A percentile compares a stretch with the other conserved stretches of the same genome.
phyloP scores from a whole-genome alignment of 441 rosid species.

The Corymbia citriodora region DNA sequence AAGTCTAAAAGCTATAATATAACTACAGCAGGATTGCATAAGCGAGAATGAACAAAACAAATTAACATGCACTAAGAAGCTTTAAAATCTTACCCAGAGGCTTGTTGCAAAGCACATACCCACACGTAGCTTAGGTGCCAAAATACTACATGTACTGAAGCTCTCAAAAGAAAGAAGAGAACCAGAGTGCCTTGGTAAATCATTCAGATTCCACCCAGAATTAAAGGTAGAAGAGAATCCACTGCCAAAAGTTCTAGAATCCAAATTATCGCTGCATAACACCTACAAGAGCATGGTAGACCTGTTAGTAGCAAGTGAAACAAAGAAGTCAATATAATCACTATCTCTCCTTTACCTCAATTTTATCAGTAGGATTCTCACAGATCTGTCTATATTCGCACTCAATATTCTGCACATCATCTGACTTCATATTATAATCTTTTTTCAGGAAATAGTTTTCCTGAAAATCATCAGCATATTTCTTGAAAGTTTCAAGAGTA shows the following conservation, averaged over 20 bases:
- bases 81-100: slow-evolving; percentile 49
- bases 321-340: not conserved
- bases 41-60: not conserved
- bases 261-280: slow-evolving; percentile 40
- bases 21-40: not conserved
- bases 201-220: slow-evolving; percentile 78
- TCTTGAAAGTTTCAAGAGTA: slow-evolving; percentile 48
- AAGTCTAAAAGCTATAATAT: not conserved
- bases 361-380: slow-evolving; percentile 45
- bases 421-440: slow-evolving; percentile 14
- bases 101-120: slow-evolving; percentile 73
- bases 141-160: slow-evolving; percentile 19
- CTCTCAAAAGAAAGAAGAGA: slow-evolving; percentile 65
- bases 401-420: slow-evolving; percentile 38
- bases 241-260: slow-evolving; percentile 43
- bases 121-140: slow-evolving; percentile 46
- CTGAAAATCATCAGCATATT: slow-evolving; percentile 40
- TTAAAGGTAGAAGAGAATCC: slow-evolving; percentile 48
- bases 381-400: slow-evolving; percentile 50
- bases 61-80: not conserved
- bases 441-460: slow-evolving; percentile 27
- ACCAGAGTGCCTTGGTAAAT: slow-evolving; percentile 44
- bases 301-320: not conserved
- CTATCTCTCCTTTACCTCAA: slow-evolving; percentile 38
- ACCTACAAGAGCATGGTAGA: slow-evolving; percentile 39